A percentile compares a stretch with the other conserved stretches of the same genome.
Evolutionary conservation across 805 yeast species (phyloP).

Genomic region (Henningerozyma blattae): DNA sequence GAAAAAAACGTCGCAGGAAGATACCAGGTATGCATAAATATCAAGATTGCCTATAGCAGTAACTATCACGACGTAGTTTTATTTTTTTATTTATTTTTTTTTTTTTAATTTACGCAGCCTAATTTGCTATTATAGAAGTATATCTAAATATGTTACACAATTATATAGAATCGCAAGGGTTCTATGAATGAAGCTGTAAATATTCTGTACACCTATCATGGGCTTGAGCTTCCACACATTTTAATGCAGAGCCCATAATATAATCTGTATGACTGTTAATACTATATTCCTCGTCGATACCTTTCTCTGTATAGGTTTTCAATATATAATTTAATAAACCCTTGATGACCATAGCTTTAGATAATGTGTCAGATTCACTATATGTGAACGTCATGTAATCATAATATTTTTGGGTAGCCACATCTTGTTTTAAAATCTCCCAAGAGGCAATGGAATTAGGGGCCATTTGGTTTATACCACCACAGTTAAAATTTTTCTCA

Average conservation of each 20-base stretch:
- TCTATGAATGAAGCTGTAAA: no score
- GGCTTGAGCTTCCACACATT: neutral
- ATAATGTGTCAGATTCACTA: conserved; percentile 27
- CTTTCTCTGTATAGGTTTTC: neutral
- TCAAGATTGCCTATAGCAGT: no score
- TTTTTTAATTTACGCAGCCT: no score
- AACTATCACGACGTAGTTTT: no score
- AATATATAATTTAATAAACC: conserved; percentile 25
- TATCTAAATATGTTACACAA: no score
- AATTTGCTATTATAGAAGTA: no score
- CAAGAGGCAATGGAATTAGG: conserved; percentile 1
- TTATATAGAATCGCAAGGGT: no score
- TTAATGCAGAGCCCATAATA: neutral
- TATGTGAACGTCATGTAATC: conserved; percentile 29
- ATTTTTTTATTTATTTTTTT: no score
- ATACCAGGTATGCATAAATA: no score
- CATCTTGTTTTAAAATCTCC: conserved; percentile 5
- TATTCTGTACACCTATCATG: no score
- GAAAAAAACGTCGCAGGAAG: no score
- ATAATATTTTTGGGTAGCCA: conserved; percentile 8
- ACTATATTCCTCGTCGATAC: neutral
- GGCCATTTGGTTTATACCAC: conserved; percentile 2
- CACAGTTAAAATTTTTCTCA: conserved; percentile 3
- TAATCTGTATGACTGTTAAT: neutral
- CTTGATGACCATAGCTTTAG: conserved; percentile 21